Evolutionary conservation across 2,329 filamentous ascomycete species (phyloP).

Genomic region (Ceratocystiopsis sp.): DNA sequence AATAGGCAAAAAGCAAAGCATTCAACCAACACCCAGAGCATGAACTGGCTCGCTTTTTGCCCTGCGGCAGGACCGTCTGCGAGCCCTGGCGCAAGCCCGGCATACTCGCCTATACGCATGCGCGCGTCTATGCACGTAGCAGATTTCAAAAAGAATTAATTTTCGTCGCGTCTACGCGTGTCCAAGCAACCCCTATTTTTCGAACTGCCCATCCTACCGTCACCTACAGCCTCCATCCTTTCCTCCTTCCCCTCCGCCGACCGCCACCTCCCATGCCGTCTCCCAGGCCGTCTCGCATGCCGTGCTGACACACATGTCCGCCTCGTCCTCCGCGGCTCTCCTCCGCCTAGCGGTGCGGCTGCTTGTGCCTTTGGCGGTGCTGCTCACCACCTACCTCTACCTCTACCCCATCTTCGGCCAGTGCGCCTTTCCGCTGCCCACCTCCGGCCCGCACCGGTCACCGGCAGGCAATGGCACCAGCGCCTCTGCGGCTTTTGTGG

Average conservation of each 20-base stretch:
- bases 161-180: too few relatives aligned
- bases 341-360: constrained; percentile 40
- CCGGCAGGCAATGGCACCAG: constrained; percentile 2
- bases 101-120: too few relatives aligned
- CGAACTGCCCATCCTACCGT: too few relatives aligned
- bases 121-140: too few relatives aligned
- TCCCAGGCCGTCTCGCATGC: not conserved
- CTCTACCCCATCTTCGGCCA: constrained; percentile 66
- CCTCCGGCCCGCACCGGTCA: constrained; percentile 7
- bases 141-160: too few relatives aligned
- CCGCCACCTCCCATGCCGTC: not conserved
- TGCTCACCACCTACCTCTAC: constrained; percentile 65
- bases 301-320: constrained; percentile 27
- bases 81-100: too few relatives aligned
- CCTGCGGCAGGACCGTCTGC: too few relatives aligned
- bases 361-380: constrained; percentile 47
- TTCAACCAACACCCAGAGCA: too few relatives aligned
- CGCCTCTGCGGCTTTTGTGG: constrained; percentile 17
- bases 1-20: constrained; percentile 2
- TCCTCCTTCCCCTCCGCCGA: too few relatives aligned
- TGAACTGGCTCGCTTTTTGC: too few relatives aligned
- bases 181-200: too few relatives aligned
- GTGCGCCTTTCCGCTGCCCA: constrained; percentile 59
- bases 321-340: constrained; percentile 23
- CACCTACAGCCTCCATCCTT: too few relatives aligned